Evolutionary conservation across 306 rosid genomes (phyloP).

Genomic region (Vigna radiata): DNA sequence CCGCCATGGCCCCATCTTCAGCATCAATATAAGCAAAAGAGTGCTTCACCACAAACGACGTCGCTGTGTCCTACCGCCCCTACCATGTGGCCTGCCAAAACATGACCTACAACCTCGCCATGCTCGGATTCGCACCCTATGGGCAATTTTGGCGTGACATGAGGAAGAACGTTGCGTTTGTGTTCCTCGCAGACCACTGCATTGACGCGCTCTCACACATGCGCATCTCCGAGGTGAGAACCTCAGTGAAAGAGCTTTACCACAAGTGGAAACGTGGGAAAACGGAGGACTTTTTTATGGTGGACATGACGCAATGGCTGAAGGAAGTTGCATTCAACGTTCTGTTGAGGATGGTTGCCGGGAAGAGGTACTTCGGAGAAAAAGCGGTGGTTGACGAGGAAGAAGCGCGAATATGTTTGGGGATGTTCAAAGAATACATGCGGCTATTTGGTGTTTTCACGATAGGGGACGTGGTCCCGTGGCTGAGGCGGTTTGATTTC

Average conservation of each 20-base stretch:
- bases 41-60: conserved; percentile 29
- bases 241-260: conserved; percentile 13
- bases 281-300: background rate
- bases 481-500: too few relatives aligned
- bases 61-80: background rate
- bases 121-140: conserved; percentile 34
- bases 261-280: background rate
- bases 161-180: background rate
- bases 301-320: too few relatives aligned
- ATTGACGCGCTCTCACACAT: background rate
- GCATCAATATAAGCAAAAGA: conserved; percentile 29
- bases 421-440: too few relatives aligned
- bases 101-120: conserved; percentile 31
- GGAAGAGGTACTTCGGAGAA: too few relatives aligned
- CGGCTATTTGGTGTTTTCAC: too few relatives aligned
- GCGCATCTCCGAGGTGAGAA: conserved; percentile 8
- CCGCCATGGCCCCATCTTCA: conserved; percentile 23
- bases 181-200: conserved; percentile 28
- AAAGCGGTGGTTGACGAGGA: too few relatives aligned
- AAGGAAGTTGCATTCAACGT: too few relatives aligned
- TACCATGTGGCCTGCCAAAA: background rate
- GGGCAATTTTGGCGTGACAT: conserved; percentile 38
- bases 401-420: too few relatives aligned
- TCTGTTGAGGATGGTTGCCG: too few relatives aligned
- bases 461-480: too few relatives aligned